A percentile compares a stretch with the other conserved stretches of the same genome.
Evolutionary conservation across 371 early-diverging fungal species (phyloP).

Genomic region (Apophysomyces elegans): DNA sequence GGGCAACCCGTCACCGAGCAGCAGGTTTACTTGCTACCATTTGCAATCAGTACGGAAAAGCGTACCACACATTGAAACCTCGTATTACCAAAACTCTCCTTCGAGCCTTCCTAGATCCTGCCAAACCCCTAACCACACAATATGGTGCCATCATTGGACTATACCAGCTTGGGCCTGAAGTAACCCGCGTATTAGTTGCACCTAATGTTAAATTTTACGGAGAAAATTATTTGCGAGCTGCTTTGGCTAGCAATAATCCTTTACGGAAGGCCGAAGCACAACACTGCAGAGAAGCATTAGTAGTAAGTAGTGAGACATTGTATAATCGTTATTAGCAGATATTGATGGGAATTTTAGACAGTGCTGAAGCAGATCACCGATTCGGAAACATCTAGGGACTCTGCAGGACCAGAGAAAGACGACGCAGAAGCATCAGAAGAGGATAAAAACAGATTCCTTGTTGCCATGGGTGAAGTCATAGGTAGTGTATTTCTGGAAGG

Average conservation of each 20-base stretch:
- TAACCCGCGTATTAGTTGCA: constrained; percentile 71
- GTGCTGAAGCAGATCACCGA: constrained; percentile 10
- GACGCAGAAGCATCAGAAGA: constrained; percentile 16
- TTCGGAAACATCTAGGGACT: constrained; percentile 8
- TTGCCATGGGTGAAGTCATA: constrained; percentile 9
- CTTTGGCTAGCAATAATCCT: constrained; percentile 28
- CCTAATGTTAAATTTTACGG: constrained; percentile 79
- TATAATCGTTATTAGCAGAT: too few species aligned
- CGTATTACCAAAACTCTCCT: constrained; percentile 89
- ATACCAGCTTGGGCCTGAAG: constrained; percentile 78
- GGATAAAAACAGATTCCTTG: constrained; percentile 4
- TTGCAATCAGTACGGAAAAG: constrained; percentile 70
- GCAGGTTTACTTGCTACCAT: constrained; percentile 76
- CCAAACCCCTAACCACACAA: constrained; percentile 78
- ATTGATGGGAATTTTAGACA: neutral
- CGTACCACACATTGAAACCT: constrained; percentile 87
- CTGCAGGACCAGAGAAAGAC: constrained; percentile 13
- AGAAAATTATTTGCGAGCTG: constrained; percentile 35
- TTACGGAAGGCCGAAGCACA: constrained; percentile 35
- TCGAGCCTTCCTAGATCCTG: constrained; percentile 86
- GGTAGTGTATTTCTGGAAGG: constrained; percentile 6
- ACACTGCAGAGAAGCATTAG: constrained; percentile 46
- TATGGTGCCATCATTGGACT: constrained; percentile 92
- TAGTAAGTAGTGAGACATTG: constrained; percentile 23
- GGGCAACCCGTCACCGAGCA: constrained; percentile 81